Conservation (phyloP, 2,329 filamentous ascomycete genomes). For the Thelonectria rubi region DNA sequence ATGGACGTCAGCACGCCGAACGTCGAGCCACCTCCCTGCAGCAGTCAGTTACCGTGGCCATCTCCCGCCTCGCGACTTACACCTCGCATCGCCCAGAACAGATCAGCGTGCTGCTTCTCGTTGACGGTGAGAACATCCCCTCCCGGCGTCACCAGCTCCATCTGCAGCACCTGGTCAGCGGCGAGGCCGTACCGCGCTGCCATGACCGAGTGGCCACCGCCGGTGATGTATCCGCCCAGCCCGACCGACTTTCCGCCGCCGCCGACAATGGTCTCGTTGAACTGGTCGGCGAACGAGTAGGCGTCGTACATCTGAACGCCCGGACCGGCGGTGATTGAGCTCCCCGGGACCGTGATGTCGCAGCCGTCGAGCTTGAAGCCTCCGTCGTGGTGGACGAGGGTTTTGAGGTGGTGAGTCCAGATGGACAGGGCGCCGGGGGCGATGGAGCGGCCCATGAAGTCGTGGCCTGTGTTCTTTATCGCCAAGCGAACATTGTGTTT, state of each 20-base stretch:
- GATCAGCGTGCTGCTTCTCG: constrained; percentile 61
- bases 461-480: constrained; percentile 54
- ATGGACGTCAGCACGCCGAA: constrained; percentile 69
- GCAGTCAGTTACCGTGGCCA: not conserved
- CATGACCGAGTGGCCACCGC: constrained; percentile 67
- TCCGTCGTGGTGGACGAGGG: constrained; percentile 49
- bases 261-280: constrained; percentile 61
- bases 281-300: constrained; percentile 54
- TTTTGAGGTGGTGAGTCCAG: constrained; percentile 61
- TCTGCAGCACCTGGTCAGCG: constrained; percentile 68
- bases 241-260: constrained; percentile 66
- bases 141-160: constrained; percentile 63
- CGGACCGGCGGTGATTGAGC: constrained; percentile 61
- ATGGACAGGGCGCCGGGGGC: constrained; percentile 62
- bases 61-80: constrained; percentile 46
- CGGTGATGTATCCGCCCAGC: constrained; percentile 68
- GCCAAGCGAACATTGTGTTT: constrained; percentile 54
- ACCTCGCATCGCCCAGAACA: constrained; percentile 72
- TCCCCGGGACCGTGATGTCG: constrained; percentile 52
- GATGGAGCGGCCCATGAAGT: constrained; percentile 56
- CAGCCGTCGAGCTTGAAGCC: constrained; percentile 54
- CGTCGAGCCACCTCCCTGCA: constrained; percentile 65
- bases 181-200: constrained; percentile 65
- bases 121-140: constrained; percentile 62
- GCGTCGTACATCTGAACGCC: constrained; percentile 62